Conservation (phyloP, 192 early-diverging fungal genomes). For the Neocallimastix lanati region DNA sequence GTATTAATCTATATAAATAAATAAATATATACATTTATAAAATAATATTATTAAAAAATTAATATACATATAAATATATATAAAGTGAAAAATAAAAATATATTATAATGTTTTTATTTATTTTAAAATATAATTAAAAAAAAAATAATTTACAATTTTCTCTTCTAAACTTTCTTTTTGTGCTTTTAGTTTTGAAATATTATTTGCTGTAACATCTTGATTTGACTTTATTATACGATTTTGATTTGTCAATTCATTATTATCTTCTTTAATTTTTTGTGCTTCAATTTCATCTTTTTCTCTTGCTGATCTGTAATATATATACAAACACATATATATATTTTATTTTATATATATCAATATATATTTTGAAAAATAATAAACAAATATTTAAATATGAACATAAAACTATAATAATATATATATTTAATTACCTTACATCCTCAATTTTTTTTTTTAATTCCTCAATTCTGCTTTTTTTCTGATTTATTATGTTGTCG, state of each 20-base stretch:
- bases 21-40: too few relatives aligned
- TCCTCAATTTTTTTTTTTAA: neutral
- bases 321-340: too few relatives aligned
- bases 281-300: neutral
- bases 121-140: neutral
- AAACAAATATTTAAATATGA: too few relatives aligned
- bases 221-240: neutral
- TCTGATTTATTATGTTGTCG: neutral
- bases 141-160: neutral
- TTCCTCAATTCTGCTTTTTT: neutral
- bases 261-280: neutral
- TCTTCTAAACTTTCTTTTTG: neutral
- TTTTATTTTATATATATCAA: too few relatives aligned
- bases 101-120: too few relatives aligned
- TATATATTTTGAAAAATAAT: too few relatives aligned
- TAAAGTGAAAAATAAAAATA: too few relatives aligned
- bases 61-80: too few relatives aligned
- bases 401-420: neutral
- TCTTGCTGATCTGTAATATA: neutral
- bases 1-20: neutral
- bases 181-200: neutral
- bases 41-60: too few relatives aligned
- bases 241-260: neutral
- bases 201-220: neutral
- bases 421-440: neutral